Conservation (phyloP, 495 filamentous ascomycete species). For the Delitschia confertaspora region DNA sequence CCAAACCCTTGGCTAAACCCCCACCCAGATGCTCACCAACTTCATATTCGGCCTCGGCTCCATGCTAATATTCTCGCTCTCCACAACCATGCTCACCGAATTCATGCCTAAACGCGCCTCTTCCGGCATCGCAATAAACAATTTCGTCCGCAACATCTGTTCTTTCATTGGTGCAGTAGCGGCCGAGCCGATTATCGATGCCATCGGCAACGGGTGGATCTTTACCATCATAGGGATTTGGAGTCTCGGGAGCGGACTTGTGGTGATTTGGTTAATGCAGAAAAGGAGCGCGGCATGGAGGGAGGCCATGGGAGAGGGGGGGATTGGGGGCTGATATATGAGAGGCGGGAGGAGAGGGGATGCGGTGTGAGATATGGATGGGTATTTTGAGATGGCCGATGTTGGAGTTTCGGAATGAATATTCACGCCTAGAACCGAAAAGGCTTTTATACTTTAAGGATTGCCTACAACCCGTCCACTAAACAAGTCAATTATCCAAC, state of each 20-base stretch:
- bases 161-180: constrained; percentile 67
- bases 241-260: constrained; percentile 40
- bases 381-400: no score
- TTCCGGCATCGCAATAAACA: constrained; percentile 74
- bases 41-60: constrained; percentile 82
- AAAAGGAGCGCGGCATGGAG: constrained; percentile 60
- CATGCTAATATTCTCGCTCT: constrained; percentile 70
- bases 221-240: constrained; percentile 70
- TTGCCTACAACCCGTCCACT: no score
- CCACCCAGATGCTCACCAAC: constrained; percentile 56
- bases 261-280: constrained; percentile 58
- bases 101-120: constrained; percentile 74
- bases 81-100: constrained; percentile 46
- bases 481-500: no score
- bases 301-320: constrained; percentile 54
- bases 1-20: no score
- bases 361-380: no score
- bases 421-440: no score
- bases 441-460: no score
- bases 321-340: no score
- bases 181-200: constrained; percentile 66
- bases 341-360: no score
- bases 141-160: constrained; percentile 79
- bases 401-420: no score
- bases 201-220: constrained; percentile 82